A percentile compares a stretch with the other conserved stretches of the same genome.
These are phyloP conservation scores for Raffaelea albimanens DNA, from an alignment of 2,329 filamentous ascomycete genomes.

Conservation along the genomic window DNA sequence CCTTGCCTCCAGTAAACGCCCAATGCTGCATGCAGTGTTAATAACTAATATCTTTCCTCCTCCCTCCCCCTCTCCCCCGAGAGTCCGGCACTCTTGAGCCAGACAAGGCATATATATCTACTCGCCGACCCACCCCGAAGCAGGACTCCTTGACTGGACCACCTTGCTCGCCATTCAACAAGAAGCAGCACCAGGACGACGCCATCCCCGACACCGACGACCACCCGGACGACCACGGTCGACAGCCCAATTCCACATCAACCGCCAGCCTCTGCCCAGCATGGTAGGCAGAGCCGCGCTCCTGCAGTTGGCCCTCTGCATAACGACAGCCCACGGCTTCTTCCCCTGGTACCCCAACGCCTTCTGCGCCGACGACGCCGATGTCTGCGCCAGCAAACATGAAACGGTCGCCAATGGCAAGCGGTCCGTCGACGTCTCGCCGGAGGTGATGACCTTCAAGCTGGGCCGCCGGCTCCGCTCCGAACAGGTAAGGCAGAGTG, in stretches of 20 bases:
- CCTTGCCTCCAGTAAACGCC: background rate
- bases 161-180: conserved; percentile 2
- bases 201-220: background rate
- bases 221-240: too few species aligned
- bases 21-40: conserved; percentile 6
- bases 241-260: background rate
- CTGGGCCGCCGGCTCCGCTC: conserved; percentile 1
- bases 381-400: conserved; percentile 12
- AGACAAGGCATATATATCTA: background rate
- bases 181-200: background rate
- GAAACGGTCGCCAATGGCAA: background rate
- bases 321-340: conserved; percentile 36
- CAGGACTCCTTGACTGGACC: conserved; percentile 14
- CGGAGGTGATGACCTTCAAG: conserved; percentile 1
- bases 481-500: too few species aligned
- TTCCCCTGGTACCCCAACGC: conserved; percentile 31
- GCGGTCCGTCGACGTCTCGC: background rate
- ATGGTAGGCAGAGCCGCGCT: conserved; percentile 31
- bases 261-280: conserved; percentile 11
- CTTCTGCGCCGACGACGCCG: conserved; percentile 17
- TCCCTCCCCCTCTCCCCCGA: background rate
- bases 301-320: conserved; percentile 38
- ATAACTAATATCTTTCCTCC: conserved; percentile 1
- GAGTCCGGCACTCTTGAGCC: conserved; percentile 8
- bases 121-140: background rate